phyloP scores from a whole-genome alignment of 139 green algal species.

The Auxenochlorella pyrenoidosa region DNA sequence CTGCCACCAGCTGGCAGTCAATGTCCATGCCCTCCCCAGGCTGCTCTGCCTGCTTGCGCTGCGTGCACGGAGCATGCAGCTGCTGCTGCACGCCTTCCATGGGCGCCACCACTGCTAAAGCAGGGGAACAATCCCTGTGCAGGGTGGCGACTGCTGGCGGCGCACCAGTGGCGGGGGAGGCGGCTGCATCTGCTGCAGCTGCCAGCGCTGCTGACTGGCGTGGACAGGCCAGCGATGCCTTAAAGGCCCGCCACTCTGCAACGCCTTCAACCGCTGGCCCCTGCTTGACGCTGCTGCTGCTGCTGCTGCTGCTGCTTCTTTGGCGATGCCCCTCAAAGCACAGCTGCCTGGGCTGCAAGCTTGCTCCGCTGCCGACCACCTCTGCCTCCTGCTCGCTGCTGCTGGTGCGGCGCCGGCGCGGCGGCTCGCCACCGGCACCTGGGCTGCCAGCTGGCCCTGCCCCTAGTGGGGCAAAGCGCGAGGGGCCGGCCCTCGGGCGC shows the following conservation, averaged over 20 bases:
- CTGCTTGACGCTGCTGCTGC: background rate
- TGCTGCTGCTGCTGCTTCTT: too few species aligned
- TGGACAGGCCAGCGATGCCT: background rate
- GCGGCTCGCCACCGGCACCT: background rate
- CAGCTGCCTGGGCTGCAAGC: conserved; percentile 16
- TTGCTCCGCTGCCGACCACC: background rate
- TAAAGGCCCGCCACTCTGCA: conserved; percentile 9
- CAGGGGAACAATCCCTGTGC: background rate
- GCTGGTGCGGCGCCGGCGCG: background rate
- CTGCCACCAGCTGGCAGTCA: background rate
- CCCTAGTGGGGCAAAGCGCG: background rate
- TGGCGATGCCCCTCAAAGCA: background rate
- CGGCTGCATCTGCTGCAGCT: background rate
- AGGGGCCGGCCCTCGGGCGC: background rate
- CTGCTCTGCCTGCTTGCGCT: background rate
- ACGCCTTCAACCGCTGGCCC: background rate
- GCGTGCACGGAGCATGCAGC: too few species aligned
- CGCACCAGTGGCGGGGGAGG: background rate
- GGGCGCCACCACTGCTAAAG: background rate
- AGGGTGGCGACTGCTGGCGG: background rate
- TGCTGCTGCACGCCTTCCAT: too few species aligned
- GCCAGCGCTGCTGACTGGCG: background rate
- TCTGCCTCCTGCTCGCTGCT: background rate
- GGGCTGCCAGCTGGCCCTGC: background rate
- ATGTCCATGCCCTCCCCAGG: background rate